Percentiles rank a stretch among this genome's conserved stretches.
These are phyloP conservation scores for Talaromyces rugulosus DNA, from an alignment of 2,329 filamentous ascomycete species.

Conservation along the genomic window DNA sequence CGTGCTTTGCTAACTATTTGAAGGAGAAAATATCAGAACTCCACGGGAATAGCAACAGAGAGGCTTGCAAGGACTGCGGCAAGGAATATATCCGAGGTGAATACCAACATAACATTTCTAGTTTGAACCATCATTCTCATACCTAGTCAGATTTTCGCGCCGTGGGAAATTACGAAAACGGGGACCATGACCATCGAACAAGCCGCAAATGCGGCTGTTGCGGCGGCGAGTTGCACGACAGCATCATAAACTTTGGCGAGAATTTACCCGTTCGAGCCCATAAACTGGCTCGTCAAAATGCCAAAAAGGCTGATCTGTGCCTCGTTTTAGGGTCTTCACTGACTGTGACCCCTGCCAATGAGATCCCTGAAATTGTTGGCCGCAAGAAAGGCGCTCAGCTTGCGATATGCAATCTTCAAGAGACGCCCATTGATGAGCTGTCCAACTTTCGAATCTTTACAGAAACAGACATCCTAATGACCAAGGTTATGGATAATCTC, in stretches of 20 bases:
- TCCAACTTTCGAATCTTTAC: slow-evolving; percentile 30
- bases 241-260: slow-evolving; percentile 1
- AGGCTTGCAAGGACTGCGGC: slow-evolving; percentile 42
- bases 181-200: slow-evolving; percentile 45
- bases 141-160: slow-evolving; percentile 40
- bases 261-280: background rate
- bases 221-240: slow-evolving; percentile 26
- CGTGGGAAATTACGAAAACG: slow-evolving; percentile 40
- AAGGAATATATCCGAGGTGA: slow-evolving; percentile 44
- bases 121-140: background rate
- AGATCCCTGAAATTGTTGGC: slow-evolving; percentile 32
- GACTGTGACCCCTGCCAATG: slow-evolving; percentile 41
- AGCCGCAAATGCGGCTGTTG: slow-evolving; percentile 43
- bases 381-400: slow-evolving; percentile 27
- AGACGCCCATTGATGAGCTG: slow-evolving; percentile 34
- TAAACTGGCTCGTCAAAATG: slow-evolving; percentile 32
- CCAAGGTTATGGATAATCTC: background rate
- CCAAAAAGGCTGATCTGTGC: slow-evolving; percentile 42
- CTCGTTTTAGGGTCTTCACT: slow-evolving; percentile 46
- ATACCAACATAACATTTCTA: background rate
- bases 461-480: slow-evolving; percentile 1
- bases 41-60: slow-evolving; percentile 47
- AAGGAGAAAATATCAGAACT: slow-evolving; percentile 39
- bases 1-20: background rate
- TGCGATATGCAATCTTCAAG: slow-evolving; percentile 48